phyloP scores from a whole-genome alignment of 352 stramenopile genomes.

The Phytopythium mirpurense region DNA sequence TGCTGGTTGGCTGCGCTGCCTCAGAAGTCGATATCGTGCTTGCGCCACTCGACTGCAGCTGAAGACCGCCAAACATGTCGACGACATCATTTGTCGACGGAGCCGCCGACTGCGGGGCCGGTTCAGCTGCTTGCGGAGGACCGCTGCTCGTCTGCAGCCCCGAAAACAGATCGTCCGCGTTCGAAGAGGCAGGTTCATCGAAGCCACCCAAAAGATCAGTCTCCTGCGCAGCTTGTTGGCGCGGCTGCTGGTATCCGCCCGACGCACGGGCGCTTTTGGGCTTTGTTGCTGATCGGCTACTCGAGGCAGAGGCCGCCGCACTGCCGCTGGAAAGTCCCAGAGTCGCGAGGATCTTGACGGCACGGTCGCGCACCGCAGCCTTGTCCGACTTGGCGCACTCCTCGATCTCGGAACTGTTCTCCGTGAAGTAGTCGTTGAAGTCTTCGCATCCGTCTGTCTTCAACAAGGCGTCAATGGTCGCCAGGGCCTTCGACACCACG shows the following conservation, averaged over 20 bases:
- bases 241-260: constrained; percentile 23
- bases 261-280: constrained; percentile 4
- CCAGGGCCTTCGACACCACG: constrained; percentile 91
- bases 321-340: constrained; percentile 39
- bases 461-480: constrained; percentile 89
- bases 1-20: constrained; percentile 10
- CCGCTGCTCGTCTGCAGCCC: constrained; percentile 41
- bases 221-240: constrained; percentile 26
- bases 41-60: constrained; percentile 45
- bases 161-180: constrained; percentile 45
- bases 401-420: constrained; percentile 77
- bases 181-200: constrained; percentile 31
- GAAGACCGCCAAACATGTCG: constrained; percentile 79
- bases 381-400: constrained; percentile 72
- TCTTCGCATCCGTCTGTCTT: constrained; percentile 78
- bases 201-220: constrained; percentile 73
- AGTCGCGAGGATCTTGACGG: constrained; percentile 63
- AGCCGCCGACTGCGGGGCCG: constrained; percentile 13
- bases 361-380: constrained; percentile 65
- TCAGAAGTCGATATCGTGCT: constrained; percentile 14
- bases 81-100: constrained; percentile 28
- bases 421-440: constrained; percentile 81
- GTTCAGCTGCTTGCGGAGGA: constrained; percentile 20
- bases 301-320: constrained; percentile 9
- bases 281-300: constrained; percentile 11